Evolutionary conservation across 2,329 filamentous ascomycete species (phyloP).

Genomic region (Ustulina deusta): DNA sequence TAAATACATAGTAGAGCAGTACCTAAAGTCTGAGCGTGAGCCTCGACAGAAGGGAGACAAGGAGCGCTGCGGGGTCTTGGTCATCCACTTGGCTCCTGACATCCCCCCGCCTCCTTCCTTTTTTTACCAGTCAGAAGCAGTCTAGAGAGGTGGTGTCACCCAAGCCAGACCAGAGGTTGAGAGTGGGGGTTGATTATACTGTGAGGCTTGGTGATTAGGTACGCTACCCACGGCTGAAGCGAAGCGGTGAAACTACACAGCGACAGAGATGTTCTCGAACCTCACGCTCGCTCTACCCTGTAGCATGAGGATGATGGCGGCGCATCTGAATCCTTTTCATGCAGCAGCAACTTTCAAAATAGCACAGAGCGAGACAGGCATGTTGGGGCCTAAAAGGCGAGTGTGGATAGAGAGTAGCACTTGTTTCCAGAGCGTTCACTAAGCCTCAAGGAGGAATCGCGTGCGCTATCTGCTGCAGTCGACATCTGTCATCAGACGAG

Average conservation of each 20-base stretch:
- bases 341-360: slow-evolving; percentile 2
- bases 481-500: neutral
- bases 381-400: neutral
- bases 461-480: slow-evolving; percentile 11
- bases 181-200: slow-evolving; percentile 17
- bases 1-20: too few species aligned
- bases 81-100: slow-evolving; percentile 25
- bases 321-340: slow-evolving; percentile 15
- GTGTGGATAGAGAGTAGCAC: neutral
- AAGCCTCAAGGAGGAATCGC: slow-evolving; percentile 29
- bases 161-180: slow-evolving; percentile 13
- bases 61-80: slow-evolving; percentile 33
- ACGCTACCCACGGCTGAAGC: slow-evolving; percentile 15
- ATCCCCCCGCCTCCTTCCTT: slow-evolving; percentile 21
- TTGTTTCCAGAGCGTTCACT: slow-evolving; percentile 18
- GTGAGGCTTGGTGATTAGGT: slow-evolving; percentile 6
- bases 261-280: slow-evolving; percentile 13
- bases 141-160: slow-evolving; percentile 29
- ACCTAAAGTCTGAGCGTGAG: slow-evolving; percentile 6
- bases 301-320: too few species aligned
- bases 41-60: slow-evolving; percentile 14
- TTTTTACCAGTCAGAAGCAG: slow-evolving; percentile 34
- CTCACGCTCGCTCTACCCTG: neutral
- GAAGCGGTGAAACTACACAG: slow-evolving; percentile 21
- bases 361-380: neutral